Conservation (phyloP, 2,329 filamentous ascomycete species). For the Aspergillus sergii region DNA sequence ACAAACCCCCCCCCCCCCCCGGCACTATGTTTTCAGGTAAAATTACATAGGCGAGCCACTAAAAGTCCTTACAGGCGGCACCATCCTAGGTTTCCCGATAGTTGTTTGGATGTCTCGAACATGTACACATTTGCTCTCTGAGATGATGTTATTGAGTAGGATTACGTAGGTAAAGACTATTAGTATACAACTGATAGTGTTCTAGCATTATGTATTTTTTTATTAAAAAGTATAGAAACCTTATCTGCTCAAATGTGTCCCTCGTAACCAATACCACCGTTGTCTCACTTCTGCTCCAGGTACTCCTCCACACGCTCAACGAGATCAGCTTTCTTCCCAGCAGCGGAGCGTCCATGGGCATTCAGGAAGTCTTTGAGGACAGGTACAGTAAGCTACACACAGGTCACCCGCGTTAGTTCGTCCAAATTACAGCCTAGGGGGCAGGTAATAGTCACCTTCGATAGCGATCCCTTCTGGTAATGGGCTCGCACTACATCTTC, state of each 20-base stretch:
- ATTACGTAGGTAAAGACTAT: neutral
- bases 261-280: neutral
- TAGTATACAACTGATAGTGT: neutral
- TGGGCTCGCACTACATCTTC: slow-evolving; percentile 44
- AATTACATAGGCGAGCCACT: neutral
- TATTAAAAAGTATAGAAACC: too few species aligned
- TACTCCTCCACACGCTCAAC: slow-evolving; percentile 53
- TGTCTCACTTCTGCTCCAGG: slow-evolving; percentile 46
- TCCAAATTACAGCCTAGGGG: neutral
- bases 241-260: neutral
- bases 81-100: neutral
- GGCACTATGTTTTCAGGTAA: too few species aligned
- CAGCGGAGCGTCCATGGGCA: slow-evolving; percentile 43
- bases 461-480: slow-evolving; percentile 47
- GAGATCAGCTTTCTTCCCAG: slow-evolving; percentile 55
- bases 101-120: neutral
- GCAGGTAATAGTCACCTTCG: slow-evolving; percentile 36
- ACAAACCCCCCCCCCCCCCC: too few species aligned
- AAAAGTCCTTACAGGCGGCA: neutral
- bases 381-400: slow-evolving; percentile 47
- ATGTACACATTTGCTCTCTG: neutral
- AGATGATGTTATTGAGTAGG: neutral
- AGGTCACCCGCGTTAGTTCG: slow-evolving; percentile 9
- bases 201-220: neutral
- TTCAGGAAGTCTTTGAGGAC: slow-evolving; percentile 51